phyloP scores from a whole-genome alignment of 192 early-diverging fungal genomes.

The Entomortierella beljakovae region DNA sequence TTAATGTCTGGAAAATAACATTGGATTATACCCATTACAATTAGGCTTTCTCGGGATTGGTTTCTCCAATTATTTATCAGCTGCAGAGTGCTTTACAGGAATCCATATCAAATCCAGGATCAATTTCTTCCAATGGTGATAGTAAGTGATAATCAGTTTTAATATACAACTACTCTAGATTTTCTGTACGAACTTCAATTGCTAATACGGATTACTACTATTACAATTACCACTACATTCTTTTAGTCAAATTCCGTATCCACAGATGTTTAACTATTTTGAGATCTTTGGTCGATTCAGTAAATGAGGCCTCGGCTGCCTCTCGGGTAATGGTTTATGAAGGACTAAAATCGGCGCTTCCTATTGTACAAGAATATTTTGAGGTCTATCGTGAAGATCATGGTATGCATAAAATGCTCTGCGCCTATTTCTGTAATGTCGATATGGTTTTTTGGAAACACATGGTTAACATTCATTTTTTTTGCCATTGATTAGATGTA shows the following conservation, averaged over 20 bases:
- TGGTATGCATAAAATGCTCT: slow-evolving; percentile 5
- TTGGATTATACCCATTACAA: not conserved
- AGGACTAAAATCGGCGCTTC: slow-evolving; percentile 22
- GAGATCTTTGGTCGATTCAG: slow-evolving; percentile 15
- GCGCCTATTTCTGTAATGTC: not conserved
- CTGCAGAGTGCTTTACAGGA: slow-evolving; percentile 35
- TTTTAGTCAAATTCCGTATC: slow-evolving; percentile 31
- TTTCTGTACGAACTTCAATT: too few species aligned
- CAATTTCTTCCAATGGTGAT: slow-evolving; percentile 13
- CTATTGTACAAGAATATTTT: slow-evolving; percentile 40
- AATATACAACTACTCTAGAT: not conserved
- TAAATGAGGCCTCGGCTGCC: slow-evolving; percentile 16
- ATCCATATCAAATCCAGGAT: slow-evolving; percentile 10
- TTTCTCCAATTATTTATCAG: slow-evolving; percentile 32
- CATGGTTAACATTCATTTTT: not conserved
- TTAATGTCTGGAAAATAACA: not conserved
- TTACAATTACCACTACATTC: not conserved
- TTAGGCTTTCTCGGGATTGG: slow-evolving; percentile 25
- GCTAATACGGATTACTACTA: too few species aligned
- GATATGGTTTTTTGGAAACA: not conserved
- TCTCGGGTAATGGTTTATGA: slow-evolving; percentile 35
- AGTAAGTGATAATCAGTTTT: not conserved
- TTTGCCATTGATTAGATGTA: slow-evolving; percentile 11
- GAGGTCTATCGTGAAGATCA: slow-evolving; percentile 42
- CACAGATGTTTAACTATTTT: slow-evolving; percentile 30